Conservation (phyloP, 192 early-diverging fungal genomes). For the Entomortierella lignicola region DNA sequence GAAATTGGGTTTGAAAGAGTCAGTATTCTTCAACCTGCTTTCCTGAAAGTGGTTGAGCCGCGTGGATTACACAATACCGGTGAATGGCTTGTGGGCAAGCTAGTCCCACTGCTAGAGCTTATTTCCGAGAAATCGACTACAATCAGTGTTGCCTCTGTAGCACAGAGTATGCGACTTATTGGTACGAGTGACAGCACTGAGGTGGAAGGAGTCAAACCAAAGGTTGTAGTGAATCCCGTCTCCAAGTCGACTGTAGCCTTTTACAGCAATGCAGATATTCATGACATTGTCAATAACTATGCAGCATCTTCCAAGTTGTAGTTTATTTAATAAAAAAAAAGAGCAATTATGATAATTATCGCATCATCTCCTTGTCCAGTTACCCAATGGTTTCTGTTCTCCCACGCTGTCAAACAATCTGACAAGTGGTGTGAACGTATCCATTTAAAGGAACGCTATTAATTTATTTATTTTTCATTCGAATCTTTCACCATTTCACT, state of each 20-base stretch:
- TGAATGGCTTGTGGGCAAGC: constrained; percentile 7
- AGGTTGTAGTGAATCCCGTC: constrained; percentile 11
- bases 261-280: constrained; percentile 32
- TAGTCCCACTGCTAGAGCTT: constrained; percentile 32
- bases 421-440: neutral
- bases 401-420: neutral
- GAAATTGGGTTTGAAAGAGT: constrained; percentile 71
- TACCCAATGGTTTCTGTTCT: neutral
- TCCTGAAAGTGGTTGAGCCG: constrained; percentile 60
- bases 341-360: too few relatives aligned
- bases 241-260: constrained; percentile 19
- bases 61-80: neutral
- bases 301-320: constrained; percentile 16
- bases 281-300: constrained; percentile 43
- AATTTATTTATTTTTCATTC: too few relatives aligned
- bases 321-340: neutral
- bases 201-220: constrained; percentile 30
- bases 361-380: neutral
- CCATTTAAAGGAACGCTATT: too few relatives aligned
- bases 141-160: constrained; percentile 23
- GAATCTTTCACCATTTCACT: too few relatives aligned
- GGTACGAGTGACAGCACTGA: constrained; percentile 8
- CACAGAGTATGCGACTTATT: constrained; percentile 29
- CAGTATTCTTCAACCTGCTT: constrained; percentile 72
- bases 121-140: constrained; percentile 17